Percentiles rank a stretch among this genome's conserved stretches.
These are phyloP conservation scores for Globisporangium okanoganense DNA, from an alignment of 352 stramenopile genomes.

Conservation along the genomic window DNA sequence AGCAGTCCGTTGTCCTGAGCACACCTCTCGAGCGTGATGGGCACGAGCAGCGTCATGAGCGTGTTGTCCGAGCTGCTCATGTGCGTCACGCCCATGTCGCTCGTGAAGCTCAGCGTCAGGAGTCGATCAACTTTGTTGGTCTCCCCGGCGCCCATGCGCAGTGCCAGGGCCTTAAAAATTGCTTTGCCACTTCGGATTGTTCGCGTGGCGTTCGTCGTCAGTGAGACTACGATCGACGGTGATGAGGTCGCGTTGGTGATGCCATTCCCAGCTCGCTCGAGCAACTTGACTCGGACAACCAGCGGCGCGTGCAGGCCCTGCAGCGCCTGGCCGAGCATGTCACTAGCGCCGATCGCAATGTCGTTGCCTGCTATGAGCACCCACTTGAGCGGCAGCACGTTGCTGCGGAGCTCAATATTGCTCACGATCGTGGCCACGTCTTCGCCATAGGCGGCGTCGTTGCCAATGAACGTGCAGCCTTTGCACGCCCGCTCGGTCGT, in stretches of 20 bases:
- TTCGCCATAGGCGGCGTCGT: not conserved
- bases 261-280: not conserved
- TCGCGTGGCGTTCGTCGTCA: slow-evolving; percentile 4
- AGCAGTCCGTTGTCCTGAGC: slow-evolving; percentile 15
- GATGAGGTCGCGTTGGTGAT: not conserved
- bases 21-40: slow-evolving; percentile 5
- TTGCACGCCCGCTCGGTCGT: not conserved
- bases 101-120: slow-evolving; percentile 8
- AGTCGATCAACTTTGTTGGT: slow-evolving; percentile 1
- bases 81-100: not conserved
- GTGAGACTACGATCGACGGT: not conserved
- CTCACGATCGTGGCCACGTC: slow-evolving; percentile 10
- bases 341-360: not conserved
- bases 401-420: not conserved
- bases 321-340: slow-evolving; percentile 1
- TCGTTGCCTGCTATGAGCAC: slow-evolving; percentile 3
- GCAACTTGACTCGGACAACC: slow-evolving; percentile 2
- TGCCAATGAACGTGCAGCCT: not conserved
- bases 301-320: not conserved
- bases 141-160: not conserved
- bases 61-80: not conserved
- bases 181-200: slow-evolving; percentile 3
- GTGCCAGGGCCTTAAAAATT: not conserved
- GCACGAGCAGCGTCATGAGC: not conserved
- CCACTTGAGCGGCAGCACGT: not conserved